Evolutionary conservation across 2,329 filamentous ascomycete species (phyloP), one percentile per base, ranked within the genome.

Genomic region (Cercospora zeae-maydis): DNA sequence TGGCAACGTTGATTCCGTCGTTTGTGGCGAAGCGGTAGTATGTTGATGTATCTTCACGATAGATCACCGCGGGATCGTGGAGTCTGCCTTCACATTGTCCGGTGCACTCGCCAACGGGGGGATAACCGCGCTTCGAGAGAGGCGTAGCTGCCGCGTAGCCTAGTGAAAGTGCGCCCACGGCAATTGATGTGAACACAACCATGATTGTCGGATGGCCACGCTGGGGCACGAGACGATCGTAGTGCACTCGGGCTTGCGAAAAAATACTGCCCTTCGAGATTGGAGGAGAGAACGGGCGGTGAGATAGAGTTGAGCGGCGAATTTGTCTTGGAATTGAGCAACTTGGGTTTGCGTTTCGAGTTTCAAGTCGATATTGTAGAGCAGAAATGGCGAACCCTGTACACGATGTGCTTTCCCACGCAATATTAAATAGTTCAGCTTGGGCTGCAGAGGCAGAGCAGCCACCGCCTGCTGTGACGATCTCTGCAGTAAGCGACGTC

Each of bases 11-110:
- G 49, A 84, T 82, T 59, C 78, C 77, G 53, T 79, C 78, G 33
- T 80, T 80, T 0, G 82, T 83, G 0, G 80, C 81, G 68, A 84
- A 83, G 11, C 81, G 79, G 69, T 79, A 83, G 70, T 83, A 84
- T 0, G 67, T 78, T 31, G 58, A 49, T 16, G 66, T 66, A 16
- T 66, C 64, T 37, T 62, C 60, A 31, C 63, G 66, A 24, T 68
- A 68, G 59, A 68, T 55, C 11, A 68, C 64, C 21, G 62, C 45
- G 5, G 66, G 66, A n/a, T 68, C 66, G 55, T 68, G 66, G 5
- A 68, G 57, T 14, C 60, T 37, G n/a, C 66, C 66, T 49, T 63
- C 54, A 37, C 66, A 68, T 47, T 37, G 33, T 2, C 66, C 66
- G 16, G 61, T 55, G 51, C 66, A 68, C 21, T 58, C 62, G 33